These are phyloP conservation scores for Coelastrella sp. DNA, from an alignment of 139 green algal genomes.

Conservation along the genomic window DNA sequence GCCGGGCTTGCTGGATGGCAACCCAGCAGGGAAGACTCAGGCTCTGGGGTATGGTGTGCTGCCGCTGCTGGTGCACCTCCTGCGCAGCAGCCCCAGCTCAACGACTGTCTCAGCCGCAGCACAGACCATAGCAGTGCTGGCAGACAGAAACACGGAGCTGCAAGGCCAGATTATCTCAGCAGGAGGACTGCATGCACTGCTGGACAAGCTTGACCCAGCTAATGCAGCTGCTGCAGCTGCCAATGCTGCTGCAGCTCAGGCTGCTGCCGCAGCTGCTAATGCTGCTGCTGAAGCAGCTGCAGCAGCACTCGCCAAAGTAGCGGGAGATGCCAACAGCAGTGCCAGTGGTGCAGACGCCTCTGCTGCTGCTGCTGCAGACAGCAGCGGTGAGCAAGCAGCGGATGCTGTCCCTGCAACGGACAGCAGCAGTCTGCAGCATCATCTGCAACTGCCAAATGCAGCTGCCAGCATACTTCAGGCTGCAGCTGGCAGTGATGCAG, in stretches of 20 bases:
- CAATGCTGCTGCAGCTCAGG: background rate
- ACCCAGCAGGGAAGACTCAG: slow-evolving; percentile 9
- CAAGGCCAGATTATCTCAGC: slow-evolving; percentile 23
- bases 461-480: background rate
- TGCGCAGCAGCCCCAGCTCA: slow-evolving; percentile 31
- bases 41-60: slow-evolving; percentile 17
- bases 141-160: slow-evolving; percentile 9
- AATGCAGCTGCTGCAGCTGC: slow-evolving; percentile 28
- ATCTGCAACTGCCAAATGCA: background rate
- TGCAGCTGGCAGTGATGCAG: background rate
- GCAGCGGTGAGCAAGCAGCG: background rate
- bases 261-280: background rate
- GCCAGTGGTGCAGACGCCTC: background rate
- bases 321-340: slow-evolving; percentile 4
- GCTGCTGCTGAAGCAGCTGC: slow-evolving; percentile 9
- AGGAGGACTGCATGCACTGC: slow-evolving; percentile 35
- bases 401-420: background rate
- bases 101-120: slow-evolving; percentile 15
- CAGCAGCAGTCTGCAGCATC: slow-evolving; percentile 11
- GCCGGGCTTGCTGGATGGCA: slow-evolving; percentile 21
- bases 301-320: background rate
- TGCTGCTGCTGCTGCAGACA: background rate
- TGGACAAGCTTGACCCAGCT: slow-evolving; percentile 34
- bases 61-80: slow-evolving; percentile 40
- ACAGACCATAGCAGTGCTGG: slow-evolving; percentile 16